Evolutionary conservation across 116 monocot species (phyloP).

Genomic region (Trichopus zeylanicus): DNA sequence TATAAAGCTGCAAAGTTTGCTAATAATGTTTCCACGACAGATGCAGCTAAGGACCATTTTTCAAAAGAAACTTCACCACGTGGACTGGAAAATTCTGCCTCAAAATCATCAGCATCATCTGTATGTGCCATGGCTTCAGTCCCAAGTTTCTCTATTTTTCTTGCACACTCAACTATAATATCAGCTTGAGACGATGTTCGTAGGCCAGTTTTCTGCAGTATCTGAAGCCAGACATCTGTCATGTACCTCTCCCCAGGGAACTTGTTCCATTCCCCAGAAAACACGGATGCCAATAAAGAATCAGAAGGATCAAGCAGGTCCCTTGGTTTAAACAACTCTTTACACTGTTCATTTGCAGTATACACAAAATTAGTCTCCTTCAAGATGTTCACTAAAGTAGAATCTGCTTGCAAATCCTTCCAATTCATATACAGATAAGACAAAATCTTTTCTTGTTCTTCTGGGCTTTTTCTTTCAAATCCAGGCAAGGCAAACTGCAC

Average conservation of each 20-base stretch:
- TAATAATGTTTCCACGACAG: conserved; percentile 69
- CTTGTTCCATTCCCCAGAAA: conserved; percentile 53
- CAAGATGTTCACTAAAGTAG: conserved; percentile 39
- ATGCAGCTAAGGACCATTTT: conserved; percentile 65
- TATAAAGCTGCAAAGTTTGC: conserved; percentile 74
- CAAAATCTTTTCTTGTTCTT: conserved; percentile 76
- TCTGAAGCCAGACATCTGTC: conserved; percentile 74
- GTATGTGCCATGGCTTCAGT: conserved; percentile 23
- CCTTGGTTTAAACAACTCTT: conserved; percentile 65
- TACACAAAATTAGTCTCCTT: conserved; percentile 72
- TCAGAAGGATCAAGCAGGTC: conserved; percentile 93
- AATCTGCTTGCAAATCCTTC: conserved; percentile 71
- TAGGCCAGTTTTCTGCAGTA: conserved; percentile 78
- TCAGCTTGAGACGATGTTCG: conserved; percentile 66
- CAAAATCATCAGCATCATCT: conserved; percentile 41
- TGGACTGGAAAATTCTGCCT: conserved; percentile 34
- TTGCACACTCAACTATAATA: conserved; percentile 83
- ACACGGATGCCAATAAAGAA: conserved; percentile 72
- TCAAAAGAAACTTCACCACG: conserved; percentile 59
- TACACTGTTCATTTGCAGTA: conserved; percentile 59
- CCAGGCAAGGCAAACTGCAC: conserved; percentile 85
- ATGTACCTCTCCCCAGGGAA: conserved; percentile 88
- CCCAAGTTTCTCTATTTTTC: conserved; percentile 73
- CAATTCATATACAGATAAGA: conserved; percentile 73
- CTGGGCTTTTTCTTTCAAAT: conserved; percentile 61